Evolutionary conservation across 2,329 filamentous ascomycete species (phyloP).

Genomic region (Ophiocordyceps robertsii): DNA sequence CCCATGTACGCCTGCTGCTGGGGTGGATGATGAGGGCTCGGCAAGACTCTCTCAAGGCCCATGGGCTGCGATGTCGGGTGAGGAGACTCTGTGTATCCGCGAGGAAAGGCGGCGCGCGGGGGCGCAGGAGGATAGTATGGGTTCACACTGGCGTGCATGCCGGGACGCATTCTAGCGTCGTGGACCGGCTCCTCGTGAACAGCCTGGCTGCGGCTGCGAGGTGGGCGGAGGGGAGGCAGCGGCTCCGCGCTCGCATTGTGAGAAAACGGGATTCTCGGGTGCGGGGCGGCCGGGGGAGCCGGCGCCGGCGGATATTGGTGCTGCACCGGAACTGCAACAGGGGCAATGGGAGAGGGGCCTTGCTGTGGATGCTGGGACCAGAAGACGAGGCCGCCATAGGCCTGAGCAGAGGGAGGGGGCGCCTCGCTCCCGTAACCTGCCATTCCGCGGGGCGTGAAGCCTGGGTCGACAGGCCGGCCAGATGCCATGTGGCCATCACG

Average conservation of each 20-base stretch:
- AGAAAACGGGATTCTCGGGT: constrained; percentile 21
- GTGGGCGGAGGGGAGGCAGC: constrained; percentile 24
- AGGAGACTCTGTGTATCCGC: constrained; percentile 16
- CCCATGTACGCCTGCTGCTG: constrained; percentile 16
- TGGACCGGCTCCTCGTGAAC: constrained; percentile 18
- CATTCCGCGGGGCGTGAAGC: constrained; percentile 16
- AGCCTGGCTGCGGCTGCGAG: constrained; percentile 19
- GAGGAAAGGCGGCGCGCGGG: constrained; percentile 15
- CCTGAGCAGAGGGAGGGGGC: constrained; percentile 1
- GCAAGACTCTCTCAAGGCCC: constrained; percentile 18
- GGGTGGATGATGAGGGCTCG: constrained; percentile 17
- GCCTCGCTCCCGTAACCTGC: constrained; percentile 16
- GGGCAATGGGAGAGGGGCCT: background rate
- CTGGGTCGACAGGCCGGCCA: constrained; percentile 17
- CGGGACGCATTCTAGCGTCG: constrained; percentile 17
- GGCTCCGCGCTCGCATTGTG: constrained; percentile 21
- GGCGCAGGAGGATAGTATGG: constrained; percentile 18
- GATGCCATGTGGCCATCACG: constrained; percentile 15
- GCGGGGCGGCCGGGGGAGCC: constrained; percentile 4
- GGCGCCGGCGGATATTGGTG: constrained; percentile 14
- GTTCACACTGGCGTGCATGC: constrained; percentile 10
- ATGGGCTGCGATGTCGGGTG: constrained; percentile 14
- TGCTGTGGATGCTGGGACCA: constrained; percentile 16
- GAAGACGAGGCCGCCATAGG: constrained; percentile 16
- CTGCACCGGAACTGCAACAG: constrained; percentile 4